Percentiles rank a stretch among this genome's conserved stretches.
phyloP scores from a whole-genome alignment of 2,329 filamentous ascomycete genomes.

The Didymella glomerata region DNA sequence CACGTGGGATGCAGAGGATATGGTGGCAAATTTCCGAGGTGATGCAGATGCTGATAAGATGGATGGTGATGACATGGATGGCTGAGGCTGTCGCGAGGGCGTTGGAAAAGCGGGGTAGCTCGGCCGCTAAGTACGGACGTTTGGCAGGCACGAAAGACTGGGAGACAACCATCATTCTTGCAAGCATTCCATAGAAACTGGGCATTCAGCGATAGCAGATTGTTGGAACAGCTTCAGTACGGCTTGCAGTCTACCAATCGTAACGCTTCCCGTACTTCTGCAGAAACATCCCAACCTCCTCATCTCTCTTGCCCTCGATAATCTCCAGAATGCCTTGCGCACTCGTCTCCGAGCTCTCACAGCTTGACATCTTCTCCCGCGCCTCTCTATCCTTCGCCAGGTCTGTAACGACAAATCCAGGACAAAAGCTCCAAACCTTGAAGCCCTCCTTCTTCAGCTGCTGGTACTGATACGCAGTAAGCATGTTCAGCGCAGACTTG shows the following conservation, averaged over 20 bases:
- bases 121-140: slow-evolving; percentile 2
- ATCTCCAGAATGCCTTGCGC: slow-evolving; percentile 45
- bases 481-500: slow-evolving; percentile 50
- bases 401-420: slow-evolving; percentile 44
- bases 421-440: slow-evolving; percentile 45
- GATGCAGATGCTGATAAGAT: not conserved
- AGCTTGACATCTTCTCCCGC: slow-evolving; percentile 24
- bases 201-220: not conserved
- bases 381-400: slow-evolving; percentile 32
- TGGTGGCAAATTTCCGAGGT: slow-evolving; percentile 3
- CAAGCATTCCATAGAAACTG: not conserved
- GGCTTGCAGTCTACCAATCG: slow-evolving; percentile 31
- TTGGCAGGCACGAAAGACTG: not conserved
- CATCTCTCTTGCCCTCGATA: slow-evolving; percentile 43
- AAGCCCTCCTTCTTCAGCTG: slow-evolving; percentile 42
- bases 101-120: slow-evolving; percentile 18
- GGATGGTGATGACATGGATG: not conserved
- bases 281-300: slow-evolving; percentile 38
- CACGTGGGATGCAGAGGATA: slow-evolving; percentile 11
- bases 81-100: not conserved
- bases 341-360: slow-evolving; percentile 45
- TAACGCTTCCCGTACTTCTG: slow-evolving; percentile 30
- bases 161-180: not conserved
- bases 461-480: slow-evolving; percentile 50
- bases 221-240: not conserved